Base-by-base conservation (phyloP, 176 grass and related monocot genomes). In the Aegilops speltoides region DNA sequence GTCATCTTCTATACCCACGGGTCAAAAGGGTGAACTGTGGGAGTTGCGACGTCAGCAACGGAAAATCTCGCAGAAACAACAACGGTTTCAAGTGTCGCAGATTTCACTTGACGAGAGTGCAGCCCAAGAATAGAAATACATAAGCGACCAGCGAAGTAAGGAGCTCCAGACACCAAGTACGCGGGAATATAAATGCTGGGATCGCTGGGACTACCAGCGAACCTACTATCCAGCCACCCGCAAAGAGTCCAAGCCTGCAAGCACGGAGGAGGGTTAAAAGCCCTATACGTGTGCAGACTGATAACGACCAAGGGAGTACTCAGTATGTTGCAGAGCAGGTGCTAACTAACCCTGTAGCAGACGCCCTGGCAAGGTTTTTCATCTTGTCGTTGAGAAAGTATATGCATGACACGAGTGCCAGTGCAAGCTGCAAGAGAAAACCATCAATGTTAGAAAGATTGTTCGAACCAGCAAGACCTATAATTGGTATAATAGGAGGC, bases 331-430 rank as follows among this genome's bases (percentile, higher is more conserved):
- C n/a, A 65, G 8, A 45, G 24, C 50, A 46, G 80, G 64, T 75
- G 73, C 34, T 64, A 80, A 86, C 93, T 95, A 50, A 98, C 97
- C 97, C 97, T 61, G 92, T 98, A 15, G 82, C 17, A n/a, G 84
- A 94, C 0, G 97, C 97, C 83, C 94, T 94, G 56, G 46, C 22
- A 64, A 90, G 71, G 75, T 93, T 89, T 69, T 98, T 98, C 94
- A 96, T 96, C 89, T 96, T 98, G 7, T 94, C 92, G 40, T 96
- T 98, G 43, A 98, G 94, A n/a, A 98, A 96, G 61, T 92, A 96
- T 80, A 98, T 87, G 76, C 97, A 98, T 12, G 91, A 84, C 12
- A 89, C 6, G 3, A 98, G 86, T 82, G 93, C 92, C 37, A 98
- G 72, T 7, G 90, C 89, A 85, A 98, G 90, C 96, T 96, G 88